Base-by-base conservation (phyloP, 2,329 filamentous ascomycete species). In the Periconia sp. region DNA sequence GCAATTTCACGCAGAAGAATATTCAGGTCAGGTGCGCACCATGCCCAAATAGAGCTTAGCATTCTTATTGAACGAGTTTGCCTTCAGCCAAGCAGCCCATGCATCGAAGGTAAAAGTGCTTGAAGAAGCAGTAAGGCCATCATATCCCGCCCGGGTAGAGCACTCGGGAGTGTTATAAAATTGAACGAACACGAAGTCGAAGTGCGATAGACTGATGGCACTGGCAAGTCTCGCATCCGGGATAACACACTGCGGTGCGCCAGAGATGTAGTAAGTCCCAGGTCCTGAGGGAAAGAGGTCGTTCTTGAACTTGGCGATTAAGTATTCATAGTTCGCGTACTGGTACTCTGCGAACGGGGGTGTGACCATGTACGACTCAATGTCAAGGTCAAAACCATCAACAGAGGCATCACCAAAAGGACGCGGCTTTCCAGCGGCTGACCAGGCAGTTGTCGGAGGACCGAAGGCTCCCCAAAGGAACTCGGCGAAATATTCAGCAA, bases 1-100 rank as follows among this genome's bases (percentile, higher is more conserved):
- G 26, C n/a, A 13, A 16, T 3, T 11, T 11, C 7, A 9, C 16
- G n/a, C n/a, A n/a, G n/a, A n/a, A n/a, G n/a, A n/a, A n/a, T n/a
- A n/a, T n/a, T n/a, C n/a, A 28, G 35, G 13, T 7, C 41, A 5
- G 17, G 15, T 7, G 5, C 44, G 35, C 39, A 43, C 35, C 10
- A 84, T 66, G 48, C 81, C 81, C 13, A 84, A 57, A 61, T 74
- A 82, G 19, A 83, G 64, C 66, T 80, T 82, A 17, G 77, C 72
- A 15, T 63, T 34, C 31, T 54, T 63, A 37, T 71, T 75, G 31
- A 69, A 66, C 2, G 68, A 66, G 24, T 68, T 70, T 8, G 31
- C 35, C 39, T 64, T 51, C 23, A 77, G 68, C 76, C 58, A 59
- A 0, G 28, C 10, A 15, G 48, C 55, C 65, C 79, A 82, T 5